Conservation (phyloP, 345 rosid genomes). For the Erysimum cheiranthoides region DNA sequence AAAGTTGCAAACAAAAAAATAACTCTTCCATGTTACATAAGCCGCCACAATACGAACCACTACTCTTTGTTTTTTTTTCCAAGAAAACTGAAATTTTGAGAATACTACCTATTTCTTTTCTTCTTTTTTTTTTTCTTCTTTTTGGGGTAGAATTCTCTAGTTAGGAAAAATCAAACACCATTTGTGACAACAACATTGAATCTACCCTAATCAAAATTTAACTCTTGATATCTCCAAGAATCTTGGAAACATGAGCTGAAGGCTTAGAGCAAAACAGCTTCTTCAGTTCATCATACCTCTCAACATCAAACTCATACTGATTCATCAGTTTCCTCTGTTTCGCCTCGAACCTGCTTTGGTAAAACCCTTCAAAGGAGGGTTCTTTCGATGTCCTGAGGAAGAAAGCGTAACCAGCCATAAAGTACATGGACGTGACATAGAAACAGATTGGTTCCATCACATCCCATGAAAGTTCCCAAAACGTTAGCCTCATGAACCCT, state of each 20-base stretch:
- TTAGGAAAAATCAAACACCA: conserved; percentile 41
- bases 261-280: conserved; percentile 42
- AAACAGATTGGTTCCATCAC: conserved; percentile 99
- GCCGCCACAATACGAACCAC: conserved; percentile 22
- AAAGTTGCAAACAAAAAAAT: conserved; percentile 11
- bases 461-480: conserved; percentile 99
- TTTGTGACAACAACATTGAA: conserved; percentile 37
- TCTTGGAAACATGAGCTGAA: conserved; percentile 36
- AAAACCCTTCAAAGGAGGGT: conserved; percentile 93
- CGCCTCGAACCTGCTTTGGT: conserved; percentile 67
- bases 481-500: conserved; percentile 92
- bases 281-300: conserved; percentile 67
- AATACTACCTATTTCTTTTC: conserved; percentile 11
- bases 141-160: neutral
- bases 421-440: conserved; percentile 78
- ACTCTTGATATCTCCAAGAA: conserved; percentile 35
- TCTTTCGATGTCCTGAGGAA: conserved; percentile 88
- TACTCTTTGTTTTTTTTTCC: neutral
- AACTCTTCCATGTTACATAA: conserved; percentile 31
- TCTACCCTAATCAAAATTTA: conserved; percentile 27
- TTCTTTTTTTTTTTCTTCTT: neutral
- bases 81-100: conserved; percentile 29
- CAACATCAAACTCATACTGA: conserved; percentile 53
- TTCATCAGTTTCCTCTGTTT: conserved; percentile 70
- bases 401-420: conserved; percentile 77